Evolutionary conservation across 441 rosid genomes (phyloP).

Genomic region (Breynia disticha): DNA sequence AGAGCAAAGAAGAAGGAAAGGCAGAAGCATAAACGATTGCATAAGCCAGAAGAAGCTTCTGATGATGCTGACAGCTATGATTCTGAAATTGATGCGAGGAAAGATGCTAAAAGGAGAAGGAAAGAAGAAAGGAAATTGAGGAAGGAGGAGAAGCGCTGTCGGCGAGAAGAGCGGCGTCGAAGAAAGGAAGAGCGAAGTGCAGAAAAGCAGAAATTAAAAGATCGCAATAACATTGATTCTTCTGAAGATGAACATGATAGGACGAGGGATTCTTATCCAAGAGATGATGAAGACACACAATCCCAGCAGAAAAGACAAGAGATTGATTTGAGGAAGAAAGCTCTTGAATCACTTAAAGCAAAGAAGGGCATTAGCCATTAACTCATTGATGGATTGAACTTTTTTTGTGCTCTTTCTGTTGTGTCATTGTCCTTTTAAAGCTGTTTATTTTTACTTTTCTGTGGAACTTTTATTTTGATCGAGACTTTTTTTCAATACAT

Average conservation of each 20-base stretch:
- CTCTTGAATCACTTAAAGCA: slow-evolving; percentile 88
- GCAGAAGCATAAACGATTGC: slow-evolving; percentile 55
- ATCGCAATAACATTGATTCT: slow-evolving; percentile 30
- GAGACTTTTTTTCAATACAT: slow-evolving; percentile 20
- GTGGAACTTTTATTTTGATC: slow-evolving; percentile 14
- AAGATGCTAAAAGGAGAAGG: slow-evolving; percentile 76
- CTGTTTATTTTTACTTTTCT: slow-evolving; percentile 12
- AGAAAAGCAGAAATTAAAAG: slow-evolving; percentile 55
- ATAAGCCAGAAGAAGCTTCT: slow-evolving; percentile 45
- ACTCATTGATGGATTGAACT: slow-evolving; percentile 19
- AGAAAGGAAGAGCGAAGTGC: slow-evolving; percentile 71
- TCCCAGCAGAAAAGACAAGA: slow-evolving; percentile 78
- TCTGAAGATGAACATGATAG: slow-evolving; percentile 41
- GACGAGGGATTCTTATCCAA: slow-evolving; percentile 25
- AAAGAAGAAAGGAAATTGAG: slow-evolving; percentile 76
- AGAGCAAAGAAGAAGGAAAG: slow-evolving; percentile 37
- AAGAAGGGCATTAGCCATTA: slow-evolving; percentile 70
- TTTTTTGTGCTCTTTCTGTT: slow-evolving; percentile 4
- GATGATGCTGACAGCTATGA: slow-evolving; percentile 46
- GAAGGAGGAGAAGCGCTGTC: slow-evolving; percentile 75
- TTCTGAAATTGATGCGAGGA: slow-evolving; percentile 68
- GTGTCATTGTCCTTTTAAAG: slow-evolving; percentile 14
- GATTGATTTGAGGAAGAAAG: slow-evolving; percentile 88
- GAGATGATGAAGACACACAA: slow-evolving; percentile 35
- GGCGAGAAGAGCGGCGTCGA: slow-evolving; percentile 67